Evolutionary conservation across 2,329 filamentous ascomycete genomes (phyloP), one percentile per base, ranked within the genome.

Genomic region (Leptographium radiaticola): DNA sequence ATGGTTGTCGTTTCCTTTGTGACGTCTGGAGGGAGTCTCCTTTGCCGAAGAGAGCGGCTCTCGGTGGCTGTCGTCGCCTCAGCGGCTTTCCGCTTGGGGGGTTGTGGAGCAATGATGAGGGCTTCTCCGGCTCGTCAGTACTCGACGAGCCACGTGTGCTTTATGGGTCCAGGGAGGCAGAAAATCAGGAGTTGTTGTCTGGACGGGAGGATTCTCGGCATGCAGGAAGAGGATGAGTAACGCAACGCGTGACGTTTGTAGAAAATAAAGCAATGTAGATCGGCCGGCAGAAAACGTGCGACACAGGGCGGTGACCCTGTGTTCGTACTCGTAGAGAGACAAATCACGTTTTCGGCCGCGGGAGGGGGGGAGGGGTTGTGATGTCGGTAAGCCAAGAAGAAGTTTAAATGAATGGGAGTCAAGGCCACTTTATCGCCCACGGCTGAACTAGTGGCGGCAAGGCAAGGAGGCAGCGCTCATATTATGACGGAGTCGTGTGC

Each of bases 51-150:
- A 59, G 58, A 59, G 64, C 62, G 59, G 64, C 61, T 70, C 64
- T 68, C 64, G 61, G 72, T 72, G 66, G 70, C 71, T 66, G 74
- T 73, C 74, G 74, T 76, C 76, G 76, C 78, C 78, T 81, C 79
- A 77, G 77, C 77, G 70, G 79, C 77, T 71, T 80, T 81, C 68
- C 79, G 75, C 69, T 82, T 82, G 63, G 75, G 73, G 61, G 75
- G 78, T 59, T 66, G 69, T 61, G 77, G 76, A 70, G 77, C 72
- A 81, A 82, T 82, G 64, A 68, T 81, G 77, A 60, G 46, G 38
- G 25, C 20, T 45, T 56, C 38, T 47, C 42, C 40, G 18, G 60
- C 61, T 59, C 60, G 61, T 60, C 59, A 58, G 55, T 20, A 40
- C 38, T 47, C 48, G 60, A 62, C 60, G 57, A 62, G 61, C 59